These are phyloP conservation scores for Ceratobasidium sp. DNA, from an alignment of 1,284 basidiomycete genomes.

Conservation along the genomic window DNA sequence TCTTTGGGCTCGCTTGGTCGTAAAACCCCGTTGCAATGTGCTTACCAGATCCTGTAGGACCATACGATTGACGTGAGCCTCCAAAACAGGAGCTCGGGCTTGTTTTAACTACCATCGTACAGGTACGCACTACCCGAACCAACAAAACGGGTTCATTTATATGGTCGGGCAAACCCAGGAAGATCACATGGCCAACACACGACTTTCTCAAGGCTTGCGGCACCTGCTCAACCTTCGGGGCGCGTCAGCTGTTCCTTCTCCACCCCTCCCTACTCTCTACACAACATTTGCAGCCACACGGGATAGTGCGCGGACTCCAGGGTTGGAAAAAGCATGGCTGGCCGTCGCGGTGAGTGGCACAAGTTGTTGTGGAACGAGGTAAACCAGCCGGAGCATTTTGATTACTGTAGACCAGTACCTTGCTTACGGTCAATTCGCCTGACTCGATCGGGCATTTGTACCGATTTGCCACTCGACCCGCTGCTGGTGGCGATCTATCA, in stretches of 20 bases:
- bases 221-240: slow-evolving; percentile 41
- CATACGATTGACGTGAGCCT: background rate
- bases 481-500: background rate
- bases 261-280: slow-evolving; percentile 8
- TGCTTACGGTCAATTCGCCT: slow-evolving; percentile 87
- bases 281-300: slow-evolving; percentile 32
- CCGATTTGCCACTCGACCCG: slow-evolving; percentile 74
- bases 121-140: background rate
- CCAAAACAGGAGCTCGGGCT: background rate
- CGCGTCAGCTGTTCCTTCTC: slow-evolving; percentile 42
- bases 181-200: slow-evolving; percentile 18
- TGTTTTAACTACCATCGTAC: background rate
- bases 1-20: background rate
- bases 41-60: background rate
- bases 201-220: slow-evolving; percentile 34
- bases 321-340: slow-evolving; percentile 66
- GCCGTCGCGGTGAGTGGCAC: slow-evolving; percentile 74
- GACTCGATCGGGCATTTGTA: slow-evolving; percentile 82
- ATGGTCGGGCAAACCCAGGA: background rate
- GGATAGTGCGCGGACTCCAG: slow-evolving; percentile 25
- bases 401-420: slow-evolving; percentile 75
- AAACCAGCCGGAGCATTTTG: slow-evolving; percentile 35
- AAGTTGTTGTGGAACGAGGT: slow-evolving; percentile 5
- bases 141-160: background rate
- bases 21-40: slow-evolving; percentile 7